Evolutionary conservation across 2,329 filamentous ascomycete genomes (phyloP).

Genomic region (Chrysoporthe puriensis): DNA sequence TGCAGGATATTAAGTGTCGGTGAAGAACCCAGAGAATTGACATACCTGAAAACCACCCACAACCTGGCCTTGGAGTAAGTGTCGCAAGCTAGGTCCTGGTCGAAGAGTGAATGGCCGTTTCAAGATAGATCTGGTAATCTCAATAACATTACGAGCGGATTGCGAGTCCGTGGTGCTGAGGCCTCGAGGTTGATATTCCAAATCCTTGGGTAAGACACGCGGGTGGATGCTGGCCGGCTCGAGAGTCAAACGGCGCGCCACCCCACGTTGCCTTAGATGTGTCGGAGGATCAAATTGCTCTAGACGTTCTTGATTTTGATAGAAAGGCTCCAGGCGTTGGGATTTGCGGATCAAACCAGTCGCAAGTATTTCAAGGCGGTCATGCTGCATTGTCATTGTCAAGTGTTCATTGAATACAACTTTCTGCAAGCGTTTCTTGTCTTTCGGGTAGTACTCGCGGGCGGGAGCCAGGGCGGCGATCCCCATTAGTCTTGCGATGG

Average conservation of each 20-base stretch:
- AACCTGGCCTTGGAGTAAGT: background rate
- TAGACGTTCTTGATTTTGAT: background rate
- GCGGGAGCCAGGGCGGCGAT: slow-evolving; percentile 38
- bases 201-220: background rate
- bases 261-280: slow-evolving; percentile 14
- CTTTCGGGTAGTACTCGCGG: slow-evolving; percentile 43
- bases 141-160: slow-evolving; percentile 4
- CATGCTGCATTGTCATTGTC: slow-evolving; percentile 43
- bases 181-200: background rate
- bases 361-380: slow-evolving; percentile 39
- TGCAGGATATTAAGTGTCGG: too few relatives aligned
- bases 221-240: slow-evolving; percentile 28
- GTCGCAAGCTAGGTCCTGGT: background rate
- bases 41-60: slow-evolving; percentile 16
- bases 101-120: background rate
- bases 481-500: slow-evolving; percentile 24
- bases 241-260: slow-evolving; percentile 19
- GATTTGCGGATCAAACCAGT: slow-evolving; percentile 39
- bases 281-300: background rate
- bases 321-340: slow-evolving; percentile 33
- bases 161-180: too few relatives aligned
- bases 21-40: background rate
- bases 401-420: slow-evolving; percentile 39
- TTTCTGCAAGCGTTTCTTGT: slow-evolving; percentile 40
- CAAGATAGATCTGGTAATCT: background rate